A percentile compares a stretch with the other conserved stretches of the same genome.
Evolutionary conservation across 2,329 filamentous ascomycete species (phyloP).

Genomic region (Pseudogymnoascus sp.): DNA sequence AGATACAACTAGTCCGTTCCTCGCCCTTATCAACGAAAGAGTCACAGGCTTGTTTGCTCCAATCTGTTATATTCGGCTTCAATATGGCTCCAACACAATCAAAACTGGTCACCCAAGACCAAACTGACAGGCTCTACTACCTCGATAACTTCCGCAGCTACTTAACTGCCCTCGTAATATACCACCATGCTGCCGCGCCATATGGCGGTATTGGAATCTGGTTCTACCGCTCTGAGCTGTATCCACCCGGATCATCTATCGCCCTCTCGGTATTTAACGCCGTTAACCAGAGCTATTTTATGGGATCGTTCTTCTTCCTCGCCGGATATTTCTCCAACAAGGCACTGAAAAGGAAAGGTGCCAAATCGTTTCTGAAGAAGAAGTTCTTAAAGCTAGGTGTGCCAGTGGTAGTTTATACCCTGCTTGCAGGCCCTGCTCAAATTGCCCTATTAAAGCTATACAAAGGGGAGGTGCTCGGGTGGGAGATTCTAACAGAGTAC

Average conservation of each 20-base stretch:
- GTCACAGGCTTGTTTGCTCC: background rate
- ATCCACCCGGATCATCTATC: background rate
- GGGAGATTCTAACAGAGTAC: background rate
- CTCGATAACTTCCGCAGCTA: conserved; percentile 7
- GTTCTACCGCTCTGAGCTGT: conserved; percentile 8
- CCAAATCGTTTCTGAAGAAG: conserved; percentile 4
- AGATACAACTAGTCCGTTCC: background rate
- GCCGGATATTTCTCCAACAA: conserved; percentile 10
- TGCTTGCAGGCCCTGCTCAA: conserved; percentile 6
- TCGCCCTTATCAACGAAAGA: background rate
- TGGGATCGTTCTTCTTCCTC: conserved; percentile 14
- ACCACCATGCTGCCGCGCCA: conserved; percentile 12
- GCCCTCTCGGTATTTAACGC: conserved; percentile 12
- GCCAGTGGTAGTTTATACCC: conserved; percentile 8
- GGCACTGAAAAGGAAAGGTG: conserved; percentile 10
- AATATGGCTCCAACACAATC: background rate
- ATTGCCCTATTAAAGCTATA: conserved; percentile 6
- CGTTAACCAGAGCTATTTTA: conserved; percentile 14
- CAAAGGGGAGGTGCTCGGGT: background rate
- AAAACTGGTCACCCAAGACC: background rate
- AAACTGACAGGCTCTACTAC: background rate
- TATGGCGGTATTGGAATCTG: conserved; percentile 13
- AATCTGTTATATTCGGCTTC: background rate
- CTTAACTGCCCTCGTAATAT: conserved; percentile 13
- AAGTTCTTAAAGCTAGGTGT: conserved; percentile 12